Evolutionary conservation across 805 yeast genomes (phyloP).

Genomic region (Candida saitoana): DNA sequence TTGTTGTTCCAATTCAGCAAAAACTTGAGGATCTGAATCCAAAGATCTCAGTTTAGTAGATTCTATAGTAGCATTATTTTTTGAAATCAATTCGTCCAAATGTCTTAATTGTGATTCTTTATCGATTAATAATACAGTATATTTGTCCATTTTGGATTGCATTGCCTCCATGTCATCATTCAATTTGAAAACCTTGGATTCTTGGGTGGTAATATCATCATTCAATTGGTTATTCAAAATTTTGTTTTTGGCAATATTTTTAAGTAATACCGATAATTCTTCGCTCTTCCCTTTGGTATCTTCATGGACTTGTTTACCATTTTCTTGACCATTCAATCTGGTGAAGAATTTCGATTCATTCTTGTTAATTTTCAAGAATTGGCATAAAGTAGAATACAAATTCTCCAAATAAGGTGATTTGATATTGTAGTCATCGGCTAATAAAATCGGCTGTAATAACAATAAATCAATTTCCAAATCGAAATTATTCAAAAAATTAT

Average conservation of each 20-base stretch:
- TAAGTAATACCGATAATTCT: not conserved
- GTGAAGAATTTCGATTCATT: slow-evolving; percentile 27
- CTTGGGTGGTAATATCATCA: slow-evolving; percentile 17
- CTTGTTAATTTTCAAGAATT: slow-evolving; percentile 47
- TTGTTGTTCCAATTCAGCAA: slow-evolving; percentile 7
- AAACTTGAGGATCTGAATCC: slow-evolving; percentile 7
- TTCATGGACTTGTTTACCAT: slow-evolving; percentile 2
- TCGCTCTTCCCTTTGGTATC: slow-evolving; percentile 2
- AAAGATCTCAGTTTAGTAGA: slow-evolving; percentile 6
- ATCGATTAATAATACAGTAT: slow-evolving; percentile 3
- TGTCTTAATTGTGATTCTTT: slow-evolving; percentile 8
- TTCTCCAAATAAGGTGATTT: slow-evolving; percentile 90
- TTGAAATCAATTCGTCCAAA: not conserved
- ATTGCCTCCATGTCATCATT: slow-evolving; percentile 13
- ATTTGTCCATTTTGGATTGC: slow-evolving; percentile 10
- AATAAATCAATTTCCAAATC: slow-evolving; percentile 69
- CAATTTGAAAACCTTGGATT: slow-evolving; percentile 15
- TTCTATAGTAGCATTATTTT: slow-evolving; percentile 4
- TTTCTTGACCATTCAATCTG: slow-evolving; percentile 12
- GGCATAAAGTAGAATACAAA: slow-evolving; percentile 73
- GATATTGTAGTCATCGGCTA: slow-evolving; percentile 84
- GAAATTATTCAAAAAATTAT: slow-evolving; percentile 51
- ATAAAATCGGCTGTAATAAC: slow-evolving; percentile 76
- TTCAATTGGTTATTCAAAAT: slow-evolving; percentile 20
- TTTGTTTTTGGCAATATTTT: slow-evolving; percentile 18